Percentiles rank a stretch among this genome's conserved stretches.
Evolutionary conservation across 371 early-diverging fungal species (phyloP).

Genomic region (Dichotomocladium elegans): DNA sequence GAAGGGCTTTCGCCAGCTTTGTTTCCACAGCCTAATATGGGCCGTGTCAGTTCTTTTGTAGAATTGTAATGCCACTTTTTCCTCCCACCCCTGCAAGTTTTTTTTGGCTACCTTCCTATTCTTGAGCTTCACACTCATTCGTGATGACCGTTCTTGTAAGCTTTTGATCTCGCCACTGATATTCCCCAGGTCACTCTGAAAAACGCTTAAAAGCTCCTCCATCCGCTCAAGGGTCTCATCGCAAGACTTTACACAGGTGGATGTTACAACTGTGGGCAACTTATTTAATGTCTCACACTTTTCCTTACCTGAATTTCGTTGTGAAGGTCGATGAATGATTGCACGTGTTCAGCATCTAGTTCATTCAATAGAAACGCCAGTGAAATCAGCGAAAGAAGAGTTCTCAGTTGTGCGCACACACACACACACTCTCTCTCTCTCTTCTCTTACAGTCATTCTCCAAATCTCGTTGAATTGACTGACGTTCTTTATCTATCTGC

Average conservation of each 20-base stretch:
- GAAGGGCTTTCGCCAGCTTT: slow-evolving; percentile 64
- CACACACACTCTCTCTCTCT: no score
- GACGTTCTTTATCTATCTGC: slow-evolving; percentile 71
- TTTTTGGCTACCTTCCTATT: slow-evolving; percentile 65
- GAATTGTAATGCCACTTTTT: no score
- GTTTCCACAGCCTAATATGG: slow-evolving; percentile 57
- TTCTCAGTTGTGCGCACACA: no score
- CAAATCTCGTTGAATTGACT: slow-evolving; percentile 63
- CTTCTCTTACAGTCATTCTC: slow-evolving; percentile 68
- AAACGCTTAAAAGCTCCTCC: slow-evolving; percentile 78
- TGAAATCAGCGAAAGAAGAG: no score
- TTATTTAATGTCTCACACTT: no score
- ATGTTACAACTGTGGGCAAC: no score
- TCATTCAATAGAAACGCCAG: no score
- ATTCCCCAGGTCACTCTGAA: slow-evolving; percentile 82
- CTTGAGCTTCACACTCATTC: slow-evolving; percentile 74
- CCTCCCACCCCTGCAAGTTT: no score
- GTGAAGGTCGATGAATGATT: slow-evolving; percentile 68
- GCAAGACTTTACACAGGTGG: slow-evolving; percentile 45
- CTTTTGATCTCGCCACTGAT: slow-evolving; percentile 85
- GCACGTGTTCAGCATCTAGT: slow-evolving; percentile 64
- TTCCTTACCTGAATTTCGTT: slow-evolving; percentile 57
- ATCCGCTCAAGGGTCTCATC: slow-evolving; percentile 83
- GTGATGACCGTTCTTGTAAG: slow-evolving; percentile 77
- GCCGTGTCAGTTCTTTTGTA: neutral